Evolutionary conservation across 2,329 filamentous ascomycete genomes (phyloP).

Genomic region (Thielaviopsis populi): DNA sequence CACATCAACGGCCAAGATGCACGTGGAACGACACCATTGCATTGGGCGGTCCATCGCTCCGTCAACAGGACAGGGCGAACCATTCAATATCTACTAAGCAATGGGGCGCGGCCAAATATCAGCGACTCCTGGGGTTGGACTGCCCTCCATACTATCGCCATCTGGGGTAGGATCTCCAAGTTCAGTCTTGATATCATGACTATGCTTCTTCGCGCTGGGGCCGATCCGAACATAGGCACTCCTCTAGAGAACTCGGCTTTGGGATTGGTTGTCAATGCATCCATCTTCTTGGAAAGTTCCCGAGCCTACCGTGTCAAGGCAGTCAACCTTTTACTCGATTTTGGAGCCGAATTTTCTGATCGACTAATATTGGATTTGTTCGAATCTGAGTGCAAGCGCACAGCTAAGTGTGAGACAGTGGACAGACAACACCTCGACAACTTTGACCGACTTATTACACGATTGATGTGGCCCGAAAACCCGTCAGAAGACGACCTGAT

Average conservation of each 20-base stretch:
- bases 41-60: slow-evolving; percentile 9
- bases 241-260: slow-evolving; percentile 1
- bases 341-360: slow-evolving; percentile 3
- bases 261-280: slow-evolving; percentile 7
- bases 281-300: not conserved
- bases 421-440: slow-evolving; percentile 7
- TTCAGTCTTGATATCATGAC: slow-evolving; percentile 3
- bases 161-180: not conserved
- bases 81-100: slow-evolving; percentile 6
- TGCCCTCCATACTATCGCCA: slow-evolving; percentile 5
- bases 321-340: slow-evolving; percentile 10
- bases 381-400: slow-evolving; percentile 4
- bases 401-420: not conserved
- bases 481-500: slow-evolving; percentile 1
- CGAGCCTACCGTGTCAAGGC: slow-evolving; percentile 4
- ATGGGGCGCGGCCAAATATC: slow-evolving; percentile 10
- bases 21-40: slow-evolving; percentile 7
- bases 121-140: slow-evolving; percentile 9
- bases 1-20: slow-evolving; percentile 9
- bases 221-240: slow-evolving; percentile 8
- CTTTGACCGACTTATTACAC: slow-evolving; percentile 8
- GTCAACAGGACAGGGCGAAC: slow-evolving; percentile 7
- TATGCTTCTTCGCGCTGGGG: slow-evolving; percentile 9
- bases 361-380: slow-evolving; percentile 7
- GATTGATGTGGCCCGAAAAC: slow-evolving; percentile 6